Evolutionary conservation across 2,329 filamentous ascomycete species (phyloP).

Genomic region (Fusarium tricinctum): DNA sequence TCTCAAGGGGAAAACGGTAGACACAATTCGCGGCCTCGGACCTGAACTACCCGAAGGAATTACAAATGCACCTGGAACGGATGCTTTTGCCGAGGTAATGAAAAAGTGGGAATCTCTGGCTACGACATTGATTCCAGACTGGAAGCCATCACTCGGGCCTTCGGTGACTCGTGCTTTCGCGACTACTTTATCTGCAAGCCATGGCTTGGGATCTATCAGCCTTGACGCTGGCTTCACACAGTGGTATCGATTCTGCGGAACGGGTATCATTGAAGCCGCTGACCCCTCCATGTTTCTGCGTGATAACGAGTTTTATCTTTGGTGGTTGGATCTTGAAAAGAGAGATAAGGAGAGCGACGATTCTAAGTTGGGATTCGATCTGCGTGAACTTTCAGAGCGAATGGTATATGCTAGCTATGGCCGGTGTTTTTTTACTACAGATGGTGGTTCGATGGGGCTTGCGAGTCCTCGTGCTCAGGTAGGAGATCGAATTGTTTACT

Average conservation of each 20-base stretch:
- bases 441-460: slow-evolving; percentile 21
- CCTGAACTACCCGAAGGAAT: not conserved
- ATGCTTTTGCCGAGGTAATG: not conserved
- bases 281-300: slow-evolving; percentile 19
- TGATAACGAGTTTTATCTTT: slow-evolving; percentile 22
- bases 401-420: slow-evolving; percentile 14
- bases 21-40: not conserved
- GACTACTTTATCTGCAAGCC: not conserved
- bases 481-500: slow-evolving; percentile 3
- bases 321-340: not conserved
- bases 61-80: not conserved
- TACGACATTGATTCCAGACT: not conserved
- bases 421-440: slow-evolving; percentile 14
- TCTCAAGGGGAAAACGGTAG: slow-evolving; percentile 17
- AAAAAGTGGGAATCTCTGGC: slow-evolving; percentile 11
- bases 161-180: slow-evolving; percentile 5
- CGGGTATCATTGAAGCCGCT: not conserved
- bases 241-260: slow-evolving; percentile 31
- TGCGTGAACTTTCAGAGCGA: not conserved
- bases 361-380: not conserved
- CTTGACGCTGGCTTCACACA: not conserved
- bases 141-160: not conserved
- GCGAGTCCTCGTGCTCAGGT: not conserved
- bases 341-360: not conserved
- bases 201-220: fast-evolving